Evolutionary conservation across 768 basidiomycete species (phyloP).

Genomic region (Leucogyrophana mollusca): DNA sequence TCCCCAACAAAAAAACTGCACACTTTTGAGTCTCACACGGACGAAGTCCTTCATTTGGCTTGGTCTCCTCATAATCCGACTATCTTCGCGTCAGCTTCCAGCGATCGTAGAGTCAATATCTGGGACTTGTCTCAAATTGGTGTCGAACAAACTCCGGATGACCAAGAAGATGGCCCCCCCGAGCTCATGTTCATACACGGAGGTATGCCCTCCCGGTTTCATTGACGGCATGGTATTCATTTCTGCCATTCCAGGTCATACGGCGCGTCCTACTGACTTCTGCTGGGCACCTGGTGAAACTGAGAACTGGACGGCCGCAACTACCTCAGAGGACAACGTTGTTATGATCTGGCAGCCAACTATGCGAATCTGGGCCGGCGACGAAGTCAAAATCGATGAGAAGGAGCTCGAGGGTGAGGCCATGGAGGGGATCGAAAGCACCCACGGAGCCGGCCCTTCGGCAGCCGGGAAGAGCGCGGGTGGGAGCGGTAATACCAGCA

Average conservation of each 20-base stretch:
- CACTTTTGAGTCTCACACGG: conserved; percentile 88
- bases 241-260: conserved; percentile 62
- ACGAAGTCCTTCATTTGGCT: conserved; percentile 89
- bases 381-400: conserved; percentile 80
- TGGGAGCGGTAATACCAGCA: conserved; percentile 36
- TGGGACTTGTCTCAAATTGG: conserved; percentile 95
- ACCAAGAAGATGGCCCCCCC: conserved; percentile 97
- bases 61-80: conserved; percentile 96
- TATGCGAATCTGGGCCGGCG: conserved; percentile 91
- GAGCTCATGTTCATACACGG: conserved; percentile 96
- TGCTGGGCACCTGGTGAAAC: conserved; percentile 87
- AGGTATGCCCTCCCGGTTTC: conserved; percentile 46
- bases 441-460: conserved; percentile 22
- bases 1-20: conserved; percentile 75
- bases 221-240: conserved; percentile 1
- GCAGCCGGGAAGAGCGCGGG: conserved; percentile 14
- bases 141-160: conserved; percentile 95
- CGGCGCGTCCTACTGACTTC: conserved; percentile 88
- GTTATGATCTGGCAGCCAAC: conserved; percentile 98
- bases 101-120: conserved; percentile 89
- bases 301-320: conserved; percentile 84
- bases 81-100: conserved; percentile 92
- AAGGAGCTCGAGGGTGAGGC: conserved; percentile 80
- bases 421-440: conserved; percentile 72
- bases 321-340: conserved; percentile 95